Evolutionary conservation across 192 early-diverging fungal genomes (phyloP).

Genomic region (Gamsiella multidivaricata): DNA sequence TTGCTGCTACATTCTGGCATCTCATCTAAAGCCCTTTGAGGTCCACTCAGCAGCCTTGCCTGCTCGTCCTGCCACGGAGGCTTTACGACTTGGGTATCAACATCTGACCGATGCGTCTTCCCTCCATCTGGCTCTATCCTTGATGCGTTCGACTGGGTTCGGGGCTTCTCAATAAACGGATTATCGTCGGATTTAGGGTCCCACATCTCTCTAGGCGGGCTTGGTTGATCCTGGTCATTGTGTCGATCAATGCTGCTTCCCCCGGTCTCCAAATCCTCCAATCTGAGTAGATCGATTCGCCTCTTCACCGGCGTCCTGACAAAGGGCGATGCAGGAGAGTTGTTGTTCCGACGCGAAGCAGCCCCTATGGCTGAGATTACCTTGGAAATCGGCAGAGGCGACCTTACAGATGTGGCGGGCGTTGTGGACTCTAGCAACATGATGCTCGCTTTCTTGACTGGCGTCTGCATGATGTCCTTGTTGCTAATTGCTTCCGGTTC

Average conservation of each 20-base stretch:
- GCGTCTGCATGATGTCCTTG: conserved; percentile 2
- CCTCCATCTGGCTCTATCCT: no score
- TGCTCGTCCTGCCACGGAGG: no score
- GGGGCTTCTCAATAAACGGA: no score
- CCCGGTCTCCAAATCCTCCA: conserved; percentile 20
- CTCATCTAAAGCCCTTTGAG: no score
- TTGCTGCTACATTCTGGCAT: no score
- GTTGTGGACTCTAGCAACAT: background rate
- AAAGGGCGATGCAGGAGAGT: conserved; percentile 15
- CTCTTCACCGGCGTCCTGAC: conserved; percentile 37
- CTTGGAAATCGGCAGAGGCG: conserved; percentile 38
- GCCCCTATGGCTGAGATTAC: conserved; percentile 48
- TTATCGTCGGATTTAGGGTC: no score
- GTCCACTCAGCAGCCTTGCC: no score
- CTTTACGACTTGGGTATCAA: no score
- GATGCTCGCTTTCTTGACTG: conserved; percentile 14
- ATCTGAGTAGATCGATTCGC: conserved; percentile 2
- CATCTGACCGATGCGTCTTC: no score
- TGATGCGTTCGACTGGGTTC: no score
- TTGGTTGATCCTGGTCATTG: no score
- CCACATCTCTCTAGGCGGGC: no score
- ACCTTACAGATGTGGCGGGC: conserved; percentile 9
- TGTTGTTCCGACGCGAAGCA: conserved; percentile 35
- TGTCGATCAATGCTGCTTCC: background rate
- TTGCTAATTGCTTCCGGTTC: background rate